These are phyloP conservation scores for Gilbertella persicaria DNA, from an alignment of 371 early-diverging fungal species.

Conservation along the genomic window DNA sequence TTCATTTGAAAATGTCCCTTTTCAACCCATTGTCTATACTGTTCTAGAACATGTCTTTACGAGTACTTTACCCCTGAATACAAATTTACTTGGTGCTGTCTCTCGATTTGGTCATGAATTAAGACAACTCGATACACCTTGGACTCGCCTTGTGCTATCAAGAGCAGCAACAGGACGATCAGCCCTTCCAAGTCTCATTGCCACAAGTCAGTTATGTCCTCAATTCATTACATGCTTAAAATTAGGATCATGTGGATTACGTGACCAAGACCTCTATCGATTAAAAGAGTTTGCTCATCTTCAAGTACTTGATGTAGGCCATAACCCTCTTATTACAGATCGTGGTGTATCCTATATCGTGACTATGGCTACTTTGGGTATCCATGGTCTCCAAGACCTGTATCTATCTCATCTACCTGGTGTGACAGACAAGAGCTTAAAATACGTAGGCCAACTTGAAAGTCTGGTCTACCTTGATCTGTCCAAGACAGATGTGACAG, in stretches of 20 bases:
- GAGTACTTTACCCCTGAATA: slow-evolving; percentile 8
- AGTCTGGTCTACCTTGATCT: slow-evolving; percentile 6
- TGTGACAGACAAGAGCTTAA: slow-evolving; percentile 20
- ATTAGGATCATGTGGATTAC: not conserved
- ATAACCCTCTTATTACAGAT: slow-evolving; percentile 7
- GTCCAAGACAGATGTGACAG: slow-evolving; percentile 8
- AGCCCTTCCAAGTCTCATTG: not conserved
- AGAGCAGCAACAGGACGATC: not conserved
- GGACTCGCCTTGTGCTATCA: slow-evolving; percentile 2
- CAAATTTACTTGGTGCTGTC: slow-evolving; percentile 10
- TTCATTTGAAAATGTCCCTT: slow-evolving; percentile 19
- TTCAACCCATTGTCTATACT: slow-evolving; percentile 11
- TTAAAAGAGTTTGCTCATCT: slow-evolving; percentile 8
- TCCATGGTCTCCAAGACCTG: slow-evolving; percentile 12
- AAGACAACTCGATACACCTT: slow-evolving; percentile 1
- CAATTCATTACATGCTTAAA: slow-evolving; percentile 11
- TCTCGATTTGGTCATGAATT: slow-evolving; percentile 16
- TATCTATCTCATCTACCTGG: slow-evolving; percentile 4
- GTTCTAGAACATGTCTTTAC: slow-evolving; percentile 11
- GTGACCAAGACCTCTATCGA: slow-evolving; percentile 6
- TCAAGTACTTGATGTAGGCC: not conserved
- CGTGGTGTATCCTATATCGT: slow-evolving; percentile 2
- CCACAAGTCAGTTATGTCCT: slow-evolving; percentile 3
- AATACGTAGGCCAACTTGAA: slow-evolving; percentile 9
- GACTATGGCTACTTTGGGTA: slow-evolving; percentile 5